Conservation (phyloP, 352 stramenopile genomes). For the Aphanomyces cochlioides region DNA sequence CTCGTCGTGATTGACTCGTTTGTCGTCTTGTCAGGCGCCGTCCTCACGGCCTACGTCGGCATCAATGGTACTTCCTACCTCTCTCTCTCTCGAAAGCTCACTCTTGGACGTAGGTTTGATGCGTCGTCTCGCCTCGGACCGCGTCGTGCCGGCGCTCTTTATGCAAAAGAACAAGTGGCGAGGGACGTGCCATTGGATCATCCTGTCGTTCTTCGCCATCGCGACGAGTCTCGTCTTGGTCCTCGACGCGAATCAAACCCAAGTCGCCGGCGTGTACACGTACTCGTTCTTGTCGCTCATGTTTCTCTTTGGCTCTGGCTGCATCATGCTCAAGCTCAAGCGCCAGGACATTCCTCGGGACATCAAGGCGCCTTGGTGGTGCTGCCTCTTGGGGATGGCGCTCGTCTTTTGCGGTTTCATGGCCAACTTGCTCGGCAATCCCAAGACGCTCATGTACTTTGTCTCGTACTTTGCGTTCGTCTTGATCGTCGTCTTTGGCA, state of each 20-base stretch:
- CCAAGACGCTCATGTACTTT: slow-evolving; percentile 80
- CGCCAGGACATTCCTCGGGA: slow-evolving; percentile 86
- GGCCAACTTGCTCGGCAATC: slow-evolving; percentile 64
- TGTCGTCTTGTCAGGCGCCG: slow-evolving; percentile 79
- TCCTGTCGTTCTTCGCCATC: slow-evolving; percentile 71
- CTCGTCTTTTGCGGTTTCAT: slow-evolving; percentile 65
- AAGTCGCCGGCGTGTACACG: slow-evolving; percentile 88
- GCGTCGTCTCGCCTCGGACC: slow-evolving; percentile 73
- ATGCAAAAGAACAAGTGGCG: slow-evolving; percentile 60
- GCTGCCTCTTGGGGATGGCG: slow-evolving; percentile 65
- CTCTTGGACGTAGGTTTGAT: slow-evolving; percentile 39
- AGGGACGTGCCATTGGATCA: slow-evolving; percentile 84
- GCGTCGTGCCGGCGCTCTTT: slow-evolving; percentile 58
- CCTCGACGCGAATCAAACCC: slow-evolving; percentile 72
- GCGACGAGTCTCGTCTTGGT: slow-evolving; percentile 70
- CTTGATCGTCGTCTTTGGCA: slow-evolving; percentile 67
- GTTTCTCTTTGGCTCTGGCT: slow-evolving; percentile 87
- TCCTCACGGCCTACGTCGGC: slow-evolving; percentile 87
- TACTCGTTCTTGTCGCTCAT: slow-evolving; percentile 90
- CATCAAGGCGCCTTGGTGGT: slow-evolving; percentile 78
- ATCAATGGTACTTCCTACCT: slow-evolving; percentile 59
- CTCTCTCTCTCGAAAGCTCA: background rate
- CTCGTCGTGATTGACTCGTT: slow-evolving; percentile 81
- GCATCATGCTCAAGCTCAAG: slow-evolving; percentile 91
- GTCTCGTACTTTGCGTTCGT: slow-evolving; percentile 71